These are phyloP conservation scores for Kazachstania psychrophila DNA, from an alignment of 805 yeast species.

Conservation along the genomic window DNA sequence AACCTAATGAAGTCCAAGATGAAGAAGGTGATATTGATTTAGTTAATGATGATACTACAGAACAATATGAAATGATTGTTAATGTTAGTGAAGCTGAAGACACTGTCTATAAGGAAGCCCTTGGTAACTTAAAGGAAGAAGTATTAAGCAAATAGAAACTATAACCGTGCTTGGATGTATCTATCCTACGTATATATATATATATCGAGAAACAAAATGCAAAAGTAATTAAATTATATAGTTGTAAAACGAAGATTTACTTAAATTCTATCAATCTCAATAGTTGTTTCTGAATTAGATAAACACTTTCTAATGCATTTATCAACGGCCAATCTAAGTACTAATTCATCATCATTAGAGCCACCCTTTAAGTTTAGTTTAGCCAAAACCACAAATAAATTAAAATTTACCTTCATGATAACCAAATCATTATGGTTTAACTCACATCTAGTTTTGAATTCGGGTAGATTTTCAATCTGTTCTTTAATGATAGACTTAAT, in stretches of 20 bases:
- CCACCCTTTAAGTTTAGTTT: conserved; percentile 57
- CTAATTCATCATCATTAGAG: conserved; percentile 58
- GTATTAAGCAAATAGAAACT: conserved; percentile 15
- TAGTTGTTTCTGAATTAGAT: conserved; percentile 24
- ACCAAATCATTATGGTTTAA: conserved; percentile 37
- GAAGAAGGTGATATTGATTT: conserved; percentile 6
- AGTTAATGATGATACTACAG: conserved; percentile 4
- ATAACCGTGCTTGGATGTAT: background rate
- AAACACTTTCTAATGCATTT: conserved; percentile 20
- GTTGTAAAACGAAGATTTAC: too few species aligned
- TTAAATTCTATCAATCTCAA: conserved; percentile 23
- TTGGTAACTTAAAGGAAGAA: conserved; percentile 38
- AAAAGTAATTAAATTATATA: too few species aligned
- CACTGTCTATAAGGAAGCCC: conserved; percentile 35
- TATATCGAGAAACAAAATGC: background rate
- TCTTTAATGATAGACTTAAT: conserved; percentile 36
- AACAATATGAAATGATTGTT: background rate
- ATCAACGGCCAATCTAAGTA: conserved; percentile 33
- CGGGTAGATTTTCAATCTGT: conserved; percentile 39
- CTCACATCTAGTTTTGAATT: conserved; percentile 42
- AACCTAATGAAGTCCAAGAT: conserved; percentile 3
- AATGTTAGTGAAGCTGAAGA: conserved; percentile 28
- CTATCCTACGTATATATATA: background rate
- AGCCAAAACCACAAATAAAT: conserved; percentile 48
- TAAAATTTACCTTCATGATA: conserved; percentile 55